Evolutionary conservation across 192 early-diverging fungal genomes (phyloP).

Genomic region (Piromyces sp.): DNA sequence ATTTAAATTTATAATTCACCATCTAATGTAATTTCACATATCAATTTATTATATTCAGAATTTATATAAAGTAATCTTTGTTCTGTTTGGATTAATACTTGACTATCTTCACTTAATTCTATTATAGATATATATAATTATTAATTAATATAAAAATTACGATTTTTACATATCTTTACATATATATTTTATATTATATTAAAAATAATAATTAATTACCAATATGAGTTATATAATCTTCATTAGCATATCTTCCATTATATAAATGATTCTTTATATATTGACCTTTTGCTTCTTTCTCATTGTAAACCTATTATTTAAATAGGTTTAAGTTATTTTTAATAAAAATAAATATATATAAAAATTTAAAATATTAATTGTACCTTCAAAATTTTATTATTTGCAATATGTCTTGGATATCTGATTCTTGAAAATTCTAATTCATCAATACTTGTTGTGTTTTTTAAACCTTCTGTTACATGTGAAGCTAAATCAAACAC

Average conservation of each 20-base stretch:
- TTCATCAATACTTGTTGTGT: background rate
- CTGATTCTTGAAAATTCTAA: background rate
- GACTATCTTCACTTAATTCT: background rate
- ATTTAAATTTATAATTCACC: background rate
- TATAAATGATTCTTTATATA: background rate
- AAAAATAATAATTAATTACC: background rate
- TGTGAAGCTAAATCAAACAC: slow-evolving; percentile 88
- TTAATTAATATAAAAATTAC: too few species aligned
- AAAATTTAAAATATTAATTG: too few species aligned
- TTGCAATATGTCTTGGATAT: background rate
- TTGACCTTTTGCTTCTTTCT: background rate
- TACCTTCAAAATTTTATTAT: background rate
- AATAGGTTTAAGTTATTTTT: too few species aligned
- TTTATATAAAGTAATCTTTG: background rate
- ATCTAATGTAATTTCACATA: background rate
- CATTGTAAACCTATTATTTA: background rate
- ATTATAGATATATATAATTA: background rate
- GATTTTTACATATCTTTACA: too few species aligned
- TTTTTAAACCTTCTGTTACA: slow-evolving; percentile 60
- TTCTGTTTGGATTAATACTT: background rate
- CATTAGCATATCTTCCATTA: background rate
- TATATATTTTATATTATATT: too few species aligned
- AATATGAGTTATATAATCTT: background rate
- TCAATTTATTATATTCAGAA: background rate
- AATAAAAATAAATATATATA: too few species aligned